Percentiles rank a stretch among this genome's conserved stretches.
Conservation (phyloP, 805 yeast genomes). For the Yamadazyma phyllophila region DNA sequence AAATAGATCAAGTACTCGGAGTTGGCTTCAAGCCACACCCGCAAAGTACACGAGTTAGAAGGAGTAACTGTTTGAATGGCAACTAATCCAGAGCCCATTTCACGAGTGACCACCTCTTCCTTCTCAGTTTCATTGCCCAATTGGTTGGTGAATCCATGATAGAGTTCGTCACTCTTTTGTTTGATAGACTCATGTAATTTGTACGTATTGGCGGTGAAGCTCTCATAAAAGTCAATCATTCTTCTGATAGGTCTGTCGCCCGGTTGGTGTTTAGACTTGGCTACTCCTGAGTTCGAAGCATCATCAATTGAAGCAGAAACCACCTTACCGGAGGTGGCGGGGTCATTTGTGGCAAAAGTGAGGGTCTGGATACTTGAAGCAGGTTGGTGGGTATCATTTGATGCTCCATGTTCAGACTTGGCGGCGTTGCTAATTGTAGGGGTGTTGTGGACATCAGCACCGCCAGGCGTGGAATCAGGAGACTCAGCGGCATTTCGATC, state of each 20-base stretch:
- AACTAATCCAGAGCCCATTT: neutral
- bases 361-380: constrained; percentile 18
- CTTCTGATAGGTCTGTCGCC: constrained; percentile 8
- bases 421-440: neutral
- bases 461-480: neutral
- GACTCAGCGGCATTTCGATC: neutral
- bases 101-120: neutral
- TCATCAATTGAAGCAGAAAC: neutral
- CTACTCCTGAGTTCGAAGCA: neutral
- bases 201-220: constrained; percentile 13
- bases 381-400: neutral
- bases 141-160: constrained; percentile 6
- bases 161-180: constrained; percentile 20
- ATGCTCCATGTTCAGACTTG: neutral
- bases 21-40: constrained; percentile 8
- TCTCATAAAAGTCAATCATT: constrained; percentile 26
- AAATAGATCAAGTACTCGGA: constrained; percentile 13
- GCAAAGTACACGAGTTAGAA: neutral
- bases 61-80: neutral
- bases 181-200: constrained; percentile 22
- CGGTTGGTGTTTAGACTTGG: neutral
- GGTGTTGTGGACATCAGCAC: neutral
- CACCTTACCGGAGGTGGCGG: neutral
- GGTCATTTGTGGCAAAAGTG: neutral
- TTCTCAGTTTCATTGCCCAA: neutral